These are phyloP conservation scores for Clarkia xantiana DNA, from an alignment of 345 rosid genomes.

Conservation along the genomic window DNA sequence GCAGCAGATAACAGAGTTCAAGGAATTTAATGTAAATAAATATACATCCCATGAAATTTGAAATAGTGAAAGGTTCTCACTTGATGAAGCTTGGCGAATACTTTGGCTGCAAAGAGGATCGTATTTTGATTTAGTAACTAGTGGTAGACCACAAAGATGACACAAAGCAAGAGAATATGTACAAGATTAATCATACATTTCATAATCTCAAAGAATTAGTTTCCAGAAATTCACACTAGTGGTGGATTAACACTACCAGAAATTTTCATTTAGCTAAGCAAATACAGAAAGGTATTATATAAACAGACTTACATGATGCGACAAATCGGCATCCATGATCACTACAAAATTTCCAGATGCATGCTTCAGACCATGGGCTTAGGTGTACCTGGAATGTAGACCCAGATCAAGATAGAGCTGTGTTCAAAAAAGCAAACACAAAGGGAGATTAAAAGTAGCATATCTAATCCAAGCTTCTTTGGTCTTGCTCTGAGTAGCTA, in stretches of 20 bases:
- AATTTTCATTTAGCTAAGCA: not conserved
- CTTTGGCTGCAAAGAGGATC: conserved; percentile 64
- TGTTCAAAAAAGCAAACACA: not conserved
- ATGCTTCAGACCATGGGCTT: conserved; percentile 78
- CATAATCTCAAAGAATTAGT: too few relatives aligned
- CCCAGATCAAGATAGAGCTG: conserved; percentile 7
- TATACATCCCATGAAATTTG: not conserved
- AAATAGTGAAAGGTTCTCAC: conserved; percentile 27
- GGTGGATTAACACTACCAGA: not conserved
- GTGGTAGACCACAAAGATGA: not conserved
- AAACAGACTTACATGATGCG: conserved; percentile 72
- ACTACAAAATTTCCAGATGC: conserved; percentile 86
- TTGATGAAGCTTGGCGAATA: conserved; percentile 85
- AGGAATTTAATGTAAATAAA: conserved; percentile 4
- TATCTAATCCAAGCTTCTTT: conserved; percentile 89
- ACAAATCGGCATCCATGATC: conserved; percentile 97
- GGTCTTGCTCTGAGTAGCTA: conserved; percentile 81
- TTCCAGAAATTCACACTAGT: too few relatives aligned
- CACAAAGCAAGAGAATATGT: not conserved
- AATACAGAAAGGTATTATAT: not conserved
- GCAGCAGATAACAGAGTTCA: conserved; percentile 3
- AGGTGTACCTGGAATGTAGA: conserved; percentile 67
- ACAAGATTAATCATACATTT: not conserved
- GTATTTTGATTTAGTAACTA: conserved; percentile 2
- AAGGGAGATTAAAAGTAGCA: conserved; percentile 7